Percentiles rank a stretch among this genome's conserved stretches.
Evolutionary conservation across 805 yeast species (phyloP).

Genomic region (Sugiyamaella chiloensis): DNA sequence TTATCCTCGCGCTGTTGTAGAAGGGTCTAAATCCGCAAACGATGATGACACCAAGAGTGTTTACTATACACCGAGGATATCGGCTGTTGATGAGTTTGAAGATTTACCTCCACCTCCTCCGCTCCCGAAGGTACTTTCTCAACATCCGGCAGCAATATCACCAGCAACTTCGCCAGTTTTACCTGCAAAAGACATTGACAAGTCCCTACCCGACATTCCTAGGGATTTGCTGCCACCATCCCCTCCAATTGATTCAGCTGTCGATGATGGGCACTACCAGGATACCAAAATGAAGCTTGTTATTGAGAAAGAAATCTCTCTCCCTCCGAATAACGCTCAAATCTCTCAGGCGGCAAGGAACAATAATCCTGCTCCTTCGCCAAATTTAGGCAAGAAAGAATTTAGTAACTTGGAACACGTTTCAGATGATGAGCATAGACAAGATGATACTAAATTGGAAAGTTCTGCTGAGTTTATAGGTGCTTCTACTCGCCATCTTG

Average conservation of each 20-base stretch:
- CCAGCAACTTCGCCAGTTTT: neutral
- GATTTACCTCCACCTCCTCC: neutral
- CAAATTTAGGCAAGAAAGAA: neutral
- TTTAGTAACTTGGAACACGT: neutral
- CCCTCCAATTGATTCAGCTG: neutral
- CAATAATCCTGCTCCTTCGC: neutral
- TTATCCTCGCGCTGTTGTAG: neutral
- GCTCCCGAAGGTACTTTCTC: neutral
- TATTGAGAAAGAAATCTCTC: no score
- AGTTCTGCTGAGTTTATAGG: neutral
- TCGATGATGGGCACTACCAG: neutral
- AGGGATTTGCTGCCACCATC: slow-evolving; percentile 11
- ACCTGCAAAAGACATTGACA: neutral
- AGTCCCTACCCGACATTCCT: neutral
- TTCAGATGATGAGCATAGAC: neutral
- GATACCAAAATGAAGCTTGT: no score
- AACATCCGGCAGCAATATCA: neutral
- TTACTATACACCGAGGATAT: slow-evolving; percentile 18
- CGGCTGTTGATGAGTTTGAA: slow-evolving; percentile 2
- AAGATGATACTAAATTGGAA: neutral
- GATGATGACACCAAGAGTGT: slow-evolving; percentile 19
- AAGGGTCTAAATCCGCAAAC: neutral
- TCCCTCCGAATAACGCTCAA: neutral
- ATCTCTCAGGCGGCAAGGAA: neutral
- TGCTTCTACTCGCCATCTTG: slow-evolving; percentile 4